Evolutionary conservation across 306 rosid genomes (phyloP).

Genomic region (Inga oerstediana): DNA sequence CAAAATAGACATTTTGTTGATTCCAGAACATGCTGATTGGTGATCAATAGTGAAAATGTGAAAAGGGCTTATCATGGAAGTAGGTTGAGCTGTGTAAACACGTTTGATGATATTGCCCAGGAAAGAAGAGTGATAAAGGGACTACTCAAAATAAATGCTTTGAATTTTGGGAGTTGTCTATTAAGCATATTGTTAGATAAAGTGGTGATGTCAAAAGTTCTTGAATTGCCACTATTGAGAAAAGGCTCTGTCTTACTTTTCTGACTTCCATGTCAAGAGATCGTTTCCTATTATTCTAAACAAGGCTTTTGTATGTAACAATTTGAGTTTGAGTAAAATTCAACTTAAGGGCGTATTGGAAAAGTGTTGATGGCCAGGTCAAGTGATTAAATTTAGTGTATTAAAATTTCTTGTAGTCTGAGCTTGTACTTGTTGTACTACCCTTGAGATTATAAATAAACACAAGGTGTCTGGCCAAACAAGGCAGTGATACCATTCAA

Average conservation of each 20-base stretch:
- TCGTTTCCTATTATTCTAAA: background rate
- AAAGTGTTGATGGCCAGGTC: background rate
- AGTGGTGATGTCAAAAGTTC: background rate
- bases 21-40: background rate
- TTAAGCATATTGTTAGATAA: background rate
- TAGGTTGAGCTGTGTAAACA: background rate
- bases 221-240: background rate
- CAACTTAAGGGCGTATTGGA: background rate
- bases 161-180: background rate
- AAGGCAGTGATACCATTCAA: background rate
- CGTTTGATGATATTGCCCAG: background rate
- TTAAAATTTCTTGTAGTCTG: background rate
- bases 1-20: no score
- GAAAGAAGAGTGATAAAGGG: background rate
- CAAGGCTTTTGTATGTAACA: background rate
- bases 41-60: background rate
- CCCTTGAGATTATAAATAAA: background rate
- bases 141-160: background rate
- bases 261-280: background rate
- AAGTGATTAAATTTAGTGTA: background rate
- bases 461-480: background rate
- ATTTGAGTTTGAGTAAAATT: background rate
- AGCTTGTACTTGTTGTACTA: background rate
- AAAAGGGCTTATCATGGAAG: background rate
- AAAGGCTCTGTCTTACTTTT: no score